Percentiles rank a stretch among this genome's conserved stretches.
phyloP scores from a whole-genome alignment of 495 filamentous ascomycete species.

The Talaromyces ruber region DNA sequence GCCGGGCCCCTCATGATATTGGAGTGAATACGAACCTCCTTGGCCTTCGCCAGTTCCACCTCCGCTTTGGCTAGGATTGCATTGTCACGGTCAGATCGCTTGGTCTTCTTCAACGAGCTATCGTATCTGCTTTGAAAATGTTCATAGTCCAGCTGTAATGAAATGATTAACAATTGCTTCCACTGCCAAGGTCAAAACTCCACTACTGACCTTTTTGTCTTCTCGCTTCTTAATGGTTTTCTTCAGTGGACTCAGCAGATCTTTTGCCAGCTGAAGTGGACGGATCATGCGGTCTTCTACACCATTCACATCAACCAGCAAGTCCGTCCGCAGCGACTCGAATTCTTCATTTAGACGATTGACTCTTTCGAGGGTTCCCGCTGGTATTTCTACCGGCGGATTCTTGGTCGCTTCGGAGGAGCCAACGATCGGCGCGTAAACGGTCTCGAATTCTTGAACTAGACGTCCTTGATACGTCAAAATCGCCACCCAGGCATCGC shows the following conservation, averaged over 20 bases:
- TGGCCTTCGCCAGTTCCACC: conserved; percentile 57
- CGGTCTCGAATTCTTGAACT: conserved; percentile 59
- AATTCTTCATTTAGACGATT: conserved; percentile 61
- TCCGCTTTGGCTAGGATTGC: conserved; percentile 68
- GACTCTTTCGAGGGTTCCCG: conserved; percentile 55
- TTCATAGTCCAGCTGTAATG: conserved; percentile 65
- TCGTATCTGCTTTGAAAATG: conserved; percentile 67
- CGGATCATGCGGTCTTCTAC: conserved; percentile 67
- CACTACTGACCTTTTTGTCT: conserved; percentile 61
- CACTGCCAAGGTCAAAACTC: not conserved
- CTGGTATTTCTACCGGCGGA: conserved; percentile 51
- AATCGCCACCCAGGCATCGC: conserved; percentile 75
- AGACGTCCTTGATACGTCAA: conserved; percentile 62
- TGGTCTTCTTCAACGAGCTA: conserved; percentile 60
- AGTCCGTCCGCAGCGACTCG: conserved; percentile 63
- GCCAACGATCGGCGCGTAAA: conserved; percentile 79
- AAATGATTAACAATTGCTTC: not conserved
- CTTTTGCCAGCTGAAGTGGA: conserved; percentile 65
- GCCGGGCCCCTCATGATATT: not conserved
- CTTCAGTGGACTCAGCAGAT: conserved; percentile 64
- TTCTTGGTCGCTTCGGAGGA: conserved; percentile 42
- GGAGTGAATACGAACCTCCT: conserved; percentile 40
- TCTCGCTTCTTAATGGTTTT: conserved; percentile 91
- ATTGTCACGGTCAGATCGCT: conserved; percentile 71
- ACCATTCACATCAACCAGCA: conserved; percentile 62